Evolutionary conservation across 1,284 basidiomycete genomes (phyloP), one percentile per base, ranked within the genome.

Genomic region (Cutaneotrichosporon sp.): DNA sequence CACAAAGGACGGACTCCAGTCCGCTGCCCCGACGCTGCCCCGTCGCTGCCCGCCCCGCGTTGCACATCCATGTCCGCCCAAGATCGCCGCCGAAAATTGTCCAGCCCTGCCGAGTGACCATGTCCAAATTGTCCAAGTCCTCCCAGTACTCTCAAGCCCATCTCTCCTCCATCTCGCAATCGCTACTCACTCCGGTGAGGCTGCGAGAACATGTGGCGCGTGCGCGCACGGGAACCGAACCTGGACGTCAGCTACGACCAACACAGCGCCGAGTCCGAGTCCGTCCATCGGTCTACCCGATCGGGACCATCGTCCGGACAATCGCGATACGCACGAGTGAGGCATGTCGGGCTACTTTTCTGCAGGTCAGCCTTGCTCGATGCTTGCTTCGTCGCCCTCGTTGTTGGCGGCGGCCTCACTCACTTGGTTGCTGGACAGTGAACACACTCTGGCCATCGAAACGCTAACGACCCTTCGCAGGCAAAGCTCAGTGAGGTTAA

Each of bases 151-250:
- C n/a, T n/a, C n/a, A n/a, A n/a, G n/a, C n/a, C n/a, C n/a, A n/a
- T n/a, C n/a, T n/a, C n/a, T n/a, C n/a, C n/a, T 24, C 38, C 22
- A 16, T 41, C 38, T 41, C 38, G 22, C 6, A 26, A 11, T 14
- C 25, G 48, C n/a, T n/a, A n/a, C n/a, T n/a, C n/a, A n/a, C n/a
- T n/a, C n/a, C n/a, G n/a, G 29, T 20, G 19, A 19, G 35, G 11
- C n/a, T 3, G 11, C 84, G 88, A 92, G 88, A 98, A 98, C 90
- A 98, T 96, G 82, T 97, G 81, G 84, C 94, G 92, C 84, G 94
- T 97, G 70, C 94, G 91, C 86, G 93, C 93, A 76, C 93, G 86
- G 83, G 94, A 90, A 91, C 94, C 94, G 83, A 87, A 97, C 90
- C 41, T 43, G 10, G 9, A 4, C 26, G 41, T 43, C 31, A 43